phyloP scores from a whole-genome alignment of 2,329 filamentous ascomycete genomes.

The Colletotrichum sojae region DNA sequence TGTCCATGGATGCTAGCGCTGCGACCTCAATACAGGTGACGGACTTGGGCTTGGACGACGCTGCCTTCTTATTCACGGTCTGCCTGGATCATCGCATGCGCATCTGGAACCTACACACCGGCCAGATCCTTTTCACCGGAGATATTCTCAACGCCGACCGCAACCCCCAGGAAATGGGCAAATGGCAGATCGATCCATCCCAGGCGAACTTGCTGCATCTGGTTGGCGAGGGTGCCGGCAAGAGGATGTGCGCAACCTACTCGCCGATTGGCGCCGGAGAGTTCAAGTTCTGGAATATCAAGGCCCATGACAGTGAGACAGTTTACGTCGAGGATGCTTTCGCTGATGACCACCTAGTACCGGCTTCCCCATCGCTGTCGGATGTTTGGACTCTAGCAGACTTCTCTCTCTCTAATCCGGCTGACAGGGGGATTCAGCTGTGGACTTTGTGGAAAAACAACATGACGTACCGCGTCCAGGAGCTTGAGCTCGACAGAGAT shows the following conservation, averaged over 20 bases:
- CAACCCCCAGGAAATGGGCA: conserved; percentile 77
- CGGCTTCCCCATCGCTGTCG: conserved; percentile 78
- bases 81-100: conserved; percentile 91
- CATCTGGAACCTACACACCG: conserved; percentile 89
- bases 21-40: conserved; percentile 74
- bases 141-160: conserved; percentile 81
- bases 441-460: conserved; percentile 92
- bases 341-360: conserved; percentile 73
- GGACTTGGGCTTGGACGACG: conserved; percentile 63
- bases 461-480: conserved; percentile 81
- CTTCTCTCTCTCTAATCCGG: conserved; percentile 74
- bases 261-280: conserved; percentile 89
- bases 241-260: conserved; percentile 80
- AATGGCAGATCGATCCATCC: conserved; percentile 83
- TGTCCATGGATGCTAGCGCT: conserved; percentile 76
- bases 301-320: conserved; percentile 74
- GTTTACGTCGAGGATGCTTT: conserved; percentile 81
- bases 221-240: conserved; percentile 69
- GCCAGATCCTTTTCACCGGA: conserved; percentile 80
- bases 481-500: conserved; percentile 79
- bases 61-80: conserved; percentile 79
- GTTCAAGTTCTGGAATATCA: conserved; percentile 93
- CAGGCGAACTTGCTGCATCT: conserved; percentile 84
- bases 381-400: conserved; percentile 86
- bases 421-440: conserved; percentile 70